Evolutionary conservation across 2,329 filamentous ascomycete species (phyloP), one percentile per base, ranked within the genome.

Genomic region (Lachnellula occidentalis): DNA sequence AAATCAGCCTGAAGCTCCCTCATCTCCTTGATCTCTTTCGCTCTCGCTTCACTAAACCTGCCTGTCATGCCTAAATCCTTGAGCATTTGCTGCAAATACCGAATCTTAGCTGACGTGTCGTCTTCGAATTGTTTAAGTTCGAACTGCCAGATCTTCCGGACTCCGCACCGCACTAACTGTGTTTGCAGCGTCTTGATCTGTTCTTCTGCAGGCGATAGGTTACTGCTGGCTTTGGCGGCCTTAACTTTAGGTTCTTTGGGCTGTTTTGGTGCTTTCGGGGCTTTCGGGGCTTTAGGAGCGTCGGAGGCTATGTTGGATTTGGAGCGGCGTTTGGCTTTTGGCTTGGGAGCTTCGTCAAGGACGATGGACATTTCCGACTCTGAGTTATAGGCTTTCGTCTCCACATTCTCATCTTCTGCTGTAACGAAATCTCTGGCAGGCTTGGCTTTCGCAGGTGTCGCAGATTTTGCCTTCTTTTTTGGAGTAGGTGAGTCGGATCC

Each of bases 131-230:
- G 76, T 69, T 89, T 89, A 27, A 99, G 78, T 71, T 96, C 90
- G 59, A 87, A 84, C 48, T 81, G 82, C 92, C 94, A 99, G 58
- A 96, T 81, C 69, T 96, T 97, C 51, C 90, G 87, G 53, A 96
- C 83, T 31, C 92, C 92, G 66, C 92, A 99, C 71, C 96, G 96
- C 45, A 86, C 74, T 6, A 99, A 80, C 71, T 92, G 90, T 8
- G 84, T 82, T 72, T 97, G 92, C 3, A 97, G 77, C 48, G 85
- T 87, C 71, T 96, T 97, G 68, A 96, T 87, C 69, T 95, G 88
- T 3, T 81, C 84, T 56, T 90, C 83, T 57, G 91, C 81, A 0
- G 86, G 81, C 17, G 84, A 69, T 36, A 78, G 72, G 9, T 8
- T 31, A 6, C 22, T 46, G 43, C 3, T 27, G 21, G 69, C 68